phyloP scores from a whole-genome alignment of 2,329 filamentous ascomycete species.

The Albifimbria verrucaria region DNA sequence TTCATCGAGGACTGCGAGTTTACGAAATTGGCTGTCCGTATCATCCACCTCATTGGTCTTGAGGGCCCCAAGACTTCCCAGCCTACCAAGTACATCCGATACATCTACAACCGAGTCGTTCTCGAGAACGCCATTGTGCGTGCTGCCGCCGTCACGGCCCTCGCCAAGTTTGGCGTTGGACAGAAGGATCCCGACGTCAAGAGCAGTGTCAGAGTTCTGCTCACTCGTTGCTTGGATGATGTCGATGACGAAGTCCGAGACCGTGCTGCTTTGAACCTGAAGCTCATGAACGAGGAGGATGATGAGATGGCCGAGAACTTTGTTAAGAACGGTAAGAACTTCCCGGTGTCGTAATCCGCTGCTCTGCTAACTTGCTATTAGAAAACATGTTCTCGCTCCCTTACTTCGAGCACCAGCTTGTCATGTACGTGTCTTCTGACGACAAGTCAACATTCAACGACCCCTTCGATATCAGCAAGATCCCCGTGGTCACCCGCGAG shows the following conservation, averaged over 20 bases:
- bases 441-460: constrained; percentile 80
- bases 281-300: constrained; percentile 89
- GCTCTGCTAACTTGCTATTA: constrained; percentile 31
- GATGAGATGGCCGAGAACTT: constrained; percentile 83
- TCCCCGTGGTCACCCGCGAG: constrained; percentile 91
- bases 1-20: constrained; percentile 99
- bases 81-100: constrained; percentile 97
- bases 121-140: constrained; percentile 95
- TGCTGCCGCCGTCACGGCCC: constrained; percentile 88
- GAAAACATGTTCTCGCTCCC: constrained; percentile 95
- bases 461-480: constrained; percentile 86
- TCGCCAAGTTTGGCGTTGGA: constrained; percentile 95
- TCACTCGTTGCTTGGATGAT: constrained; percentile 92
- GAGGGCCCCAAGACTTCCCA: constrained; percentile 95
- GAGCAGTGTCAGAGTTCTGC: constrained; percentile 86
- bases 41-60: constrained; percentile 87
- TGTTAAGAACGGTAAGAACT: constrained; percentile 76
- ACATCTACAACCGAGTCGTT: constrained; percentile 98
- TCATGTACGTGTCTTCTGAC: constrained; percentile 94
- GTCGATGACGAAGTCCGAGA: constrained; percentile 97
- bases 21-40: constrained; percentile 93
- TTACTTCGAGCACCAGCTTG: constrained; percentile 93
- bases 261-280: constrained; percentile 86
- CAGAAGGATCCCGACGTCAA: constrained; percentile 97
- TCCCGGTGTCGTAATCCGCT: background rate